Percentiles rank a stretch among this genome's conserved stretches.
Evolutionary conservation across 2,329 filamentous ascomycete species (phyloP).

Genomic region (Chaetomium sp.): DNA sequence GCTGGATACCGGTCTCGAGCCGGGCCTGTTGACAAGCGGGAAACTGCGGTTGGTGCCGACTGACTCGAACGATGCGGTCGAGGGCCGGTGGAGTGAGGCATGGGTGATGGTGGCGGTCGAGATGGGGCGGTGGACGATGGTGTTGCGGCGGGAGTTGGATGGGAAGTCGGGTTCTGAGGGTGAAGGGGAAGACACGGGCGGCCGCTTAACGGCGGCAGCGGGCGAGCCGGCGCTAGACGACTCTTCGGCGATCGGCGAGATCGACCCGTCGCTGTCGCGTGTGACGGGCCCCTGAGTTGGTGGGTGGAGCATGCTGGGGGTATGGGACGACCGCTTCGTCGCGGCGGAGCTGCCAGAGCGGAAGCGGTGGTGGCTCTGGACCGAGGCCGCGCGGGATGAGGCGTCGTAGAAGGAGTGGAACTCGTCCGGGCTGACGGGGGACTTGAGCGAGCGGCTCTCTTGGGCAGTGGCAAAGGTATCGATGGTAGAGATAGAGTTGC

Average conservation of each 20-base stretch:
- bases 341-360: conserved; percentile 26
- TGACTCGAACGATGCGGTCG: conserved; percentile 51
- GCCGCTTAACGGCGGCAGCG: neutral
- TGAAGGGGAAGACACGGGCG: no score
- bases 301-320: conserved; percentile 1
- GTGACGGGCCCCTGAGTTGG: conserved; percentile 12
- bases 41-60: conserved; percentile 56
- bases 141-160: conserved; percentile 18
- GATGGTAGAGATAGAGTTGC: conserved; percentile 44
- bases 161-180: no score
- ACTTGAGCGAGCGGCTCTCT: conserved; percentile 40
- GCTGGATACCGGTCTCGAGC: neutral
- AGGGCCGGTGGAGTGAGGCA: conserved; percentile 44
- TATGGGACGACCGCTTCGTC: conserved; percentile 14
- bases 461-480: conserved; percentile 53
- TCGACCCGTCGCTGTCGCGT: conserved; percentile 20
- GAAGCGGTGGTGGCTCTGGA: conserved; percentile 20
- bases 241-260: conserved; percentile 24
- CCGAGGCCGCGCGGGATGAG: conserved; percentile 22
- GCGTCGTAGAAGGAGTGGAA: conserved; percentile 6
- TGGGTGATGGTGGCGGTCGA: conserved; percentile 33
- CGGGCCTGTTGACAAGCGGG: conserved; percentile 48
- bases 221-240: conserved; percentile 9
- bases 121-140: conserved; percentile 38
- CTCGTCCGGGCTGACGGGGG: conserved; percentile 24